Evolutionary conservation across 345 rosid genomes (phyloP), one percentile per base, ranked within the genome.

Genomic region (Syzygium aromaticum): DNA sequence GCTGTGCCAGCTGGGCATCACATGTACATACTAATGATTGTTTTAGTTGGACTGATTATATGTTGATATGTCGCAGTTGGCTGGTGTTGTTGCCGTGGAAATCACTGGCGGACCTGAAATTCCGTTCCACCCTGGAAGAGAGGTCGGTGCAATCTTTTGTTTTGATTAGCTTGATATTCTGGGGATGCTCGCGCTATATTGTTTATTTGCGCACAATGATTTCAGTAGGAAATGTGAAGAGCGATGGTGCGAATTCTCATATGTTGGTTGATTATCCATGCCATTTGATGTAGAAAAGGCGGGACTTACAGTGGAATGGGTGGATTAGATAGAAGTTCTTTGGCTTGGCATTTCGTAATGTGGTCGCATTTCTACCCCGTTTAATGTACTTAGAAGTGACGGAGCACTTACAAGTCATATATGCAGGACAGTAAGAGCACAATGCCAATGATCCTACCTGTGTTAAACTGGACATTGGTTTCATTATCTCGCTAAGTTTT

Each of bases 51-150:
- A 67, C 78, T 67, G 43, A 67, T 33, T 73, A 5, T 40, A 22
- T 73, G 46, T 46, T 9, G 27, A 73, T 19, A 43, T 49, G 27
- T 73, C 25, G 89, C 89, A 97, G 99, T 91, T 96, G 84, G 99
- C 99, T 85, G 99, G 99, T 86, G 97, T 97, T 87, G 98, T 97
- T 27, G 99, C 93, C 23, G 96, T 96, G n/a, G 98, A 96, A 91
- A 59, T 96, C 54, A 95, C 99, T 27, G 99, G 99, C 54, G 99
- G 99, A n/a, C 99, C 99, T 87, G 99, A 97, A 43, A 17, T 97
- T 84, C 98, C 98, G 23, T 96, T 97, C 94, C 99, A 97, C 91
- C 98, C 99, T 0, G 99, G 98, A 86, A 95, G 98, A 91, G 96
- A 93, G 98, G 99, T 95, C 52, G 85, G 94, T 56, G 83, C 33